Percentiles rank a stretch among this genome's conserved stretches.
Conservation (phyloP, 2,329 filamentous ascomycete species). For the Fusarium aywerte region DNA sequence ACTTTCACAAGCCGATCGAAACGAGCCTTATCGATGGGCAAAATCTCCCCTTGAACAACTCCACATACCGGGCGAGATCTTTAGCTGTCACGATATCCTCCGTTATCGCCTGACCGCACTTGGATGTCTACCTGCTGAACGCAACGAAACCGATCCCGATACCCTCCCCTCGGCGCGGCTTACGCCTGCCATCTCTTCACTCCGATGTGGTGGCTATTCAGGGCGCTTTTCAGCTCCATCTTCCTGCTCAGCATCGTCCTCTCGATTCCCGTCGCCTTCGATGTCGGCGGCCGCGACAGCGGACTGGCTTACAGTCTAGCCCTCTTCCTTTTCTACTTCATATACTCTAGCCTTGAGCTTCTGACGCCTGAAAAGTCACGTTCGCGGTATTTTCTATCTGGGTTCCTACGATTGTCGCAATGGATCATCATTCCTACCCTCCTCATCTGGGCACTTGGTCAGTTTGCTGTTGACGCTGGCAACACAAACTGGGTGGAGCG, state of each 20-base stretch:
- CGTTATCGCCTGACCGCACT: constrained; percentile 27
- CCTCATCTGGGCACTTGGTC: constrained; percentile 94
- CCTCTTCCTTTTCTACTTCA: constrained; percentile 89
- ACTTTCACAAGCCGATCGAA: constrained; percentile 33
- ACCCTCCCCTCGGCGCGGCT: constrained; percentile 45
- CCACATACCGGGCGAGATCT: constrained; percentile 21
- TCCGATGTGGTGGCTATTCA: constrained; percentile 84
- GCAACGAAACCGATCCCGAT: constrained; percentile 18
- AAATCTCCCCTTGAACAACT: constrained; percentile 32
- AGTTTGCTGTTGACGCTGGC: constrained; percentile 91
- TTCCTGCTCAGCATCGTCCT: constrained; percentile 94
- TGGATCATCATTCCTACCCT: constrained; percentile 87
- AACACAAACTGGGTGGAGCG: constrained; percentile 82
- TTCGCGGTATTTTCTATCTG: constrained; percentile 76
- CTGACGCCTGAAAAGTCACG: constrained; percentile 82
- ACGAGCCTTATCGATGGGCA: constrained; percentile 38
- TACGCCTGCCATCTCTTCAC: constrained; percentile 48
- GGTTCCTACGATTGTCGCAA: constrained; percentile 79
- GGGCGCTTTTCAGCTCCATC: constrained; percentile 79
- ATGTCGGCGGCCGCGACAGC: constrained; percentile 94
- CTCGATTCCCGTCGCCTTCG: constrained; percentile 95
- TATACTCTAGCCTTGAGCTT: constrained; percentile 84
- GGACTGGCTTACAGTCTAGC: constrained; percentile 93
- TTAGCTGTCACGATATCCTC: constrained; percentile 20
- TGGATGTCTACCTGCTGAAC: constrained; percentile 34